Conservation (phyloP, 75 land plant genomes). For the Azolla pinnata region DNA sequence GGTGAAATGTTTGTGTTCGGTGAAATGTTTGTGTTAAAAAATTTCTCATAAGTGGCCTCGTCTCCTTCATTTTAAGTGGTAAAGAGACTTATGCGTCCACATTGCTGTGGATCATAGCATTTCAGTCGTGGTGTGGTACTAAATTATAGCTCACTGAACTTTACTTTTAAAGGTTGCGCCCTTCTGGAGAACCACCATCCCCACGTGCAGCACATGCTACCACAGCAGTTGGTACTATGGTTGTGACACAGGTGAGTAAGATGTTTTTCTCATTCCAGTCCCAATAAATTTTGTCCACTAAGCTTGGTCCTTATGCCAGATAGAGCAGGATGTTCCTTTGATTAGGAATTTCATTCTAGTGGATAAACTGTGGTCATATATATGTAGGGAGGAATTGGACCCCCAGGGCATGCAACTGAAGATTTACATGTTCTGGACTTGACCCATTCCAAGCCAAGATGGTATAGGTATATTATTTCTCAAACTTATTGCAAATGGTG, state of each 20-base stretch:
- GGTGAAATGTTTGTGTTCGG: too few species aligned
- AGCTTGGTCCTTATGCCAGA: too few species aligned
- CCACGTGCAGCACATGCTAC: slow-evolving; percentile 89
- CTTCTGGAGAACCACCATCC: slow-evolving; percentile 81
- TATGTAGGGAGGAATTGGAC: slow-evolving; percentile 88
- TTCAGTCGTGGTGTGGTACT: too few species aligned
- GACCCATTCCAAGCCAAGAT: slow-evolving; percentile 69
- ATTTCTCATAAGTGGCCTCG: background rate
- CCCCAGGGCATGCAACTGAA: slow-evolving; percentile 88
- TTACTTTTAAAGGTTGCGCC: slow-evolving; percentile 35
- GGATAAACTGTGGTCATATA: too few species aligned
- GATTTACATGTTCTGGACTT: slow-evolving; percentile 83
- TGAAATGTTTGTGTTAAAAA: background rate
- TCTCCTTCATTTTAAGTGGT: background rate
- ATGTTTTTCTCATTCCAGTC: too few species aligned
- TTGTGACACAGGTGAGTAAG: slow-evolving; percentile 19
- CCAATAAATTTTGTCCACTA: too few species aligned
- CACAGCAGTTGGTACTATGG: slow-evolving; percentile 82
- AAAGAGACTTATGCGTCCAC: background rate
- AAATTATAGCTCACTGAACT: too few species aligned
- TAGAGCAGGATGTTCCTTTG: too few species aligned
- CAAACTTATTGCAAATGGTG: background rate
- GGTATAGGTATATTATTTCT: slow-evolving; percentile 54
- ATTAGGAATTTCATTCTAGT: too few species aligned
- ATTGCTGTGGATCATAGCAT: too few species aligned